Evolutionary conservation across 345 rosid species (phyloP).

Genomic region (Boechera stricta): DNA sequence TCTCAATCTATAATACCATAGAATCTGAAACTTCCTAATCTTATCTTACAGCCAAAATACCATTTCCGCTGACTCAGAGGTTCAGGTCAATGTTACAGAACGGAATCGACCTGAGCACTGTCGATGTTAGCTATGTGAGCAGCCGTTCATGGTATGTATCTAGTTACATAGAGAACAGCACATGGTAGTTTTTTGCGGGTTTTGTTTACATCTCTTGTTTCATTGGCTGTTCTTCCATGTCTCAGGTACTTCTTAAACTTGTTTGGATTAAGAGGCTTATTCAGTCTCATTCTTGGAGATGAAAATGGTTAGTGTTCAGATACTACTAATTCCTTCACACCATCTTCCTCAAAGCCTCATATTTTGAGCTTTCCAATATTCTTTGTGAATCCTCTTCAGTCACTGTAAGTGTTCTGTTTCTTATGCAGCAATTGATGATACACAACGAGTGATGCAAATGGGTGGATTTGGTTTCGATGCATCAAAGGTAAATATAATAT

Average conservation of each 20-base stretch:
- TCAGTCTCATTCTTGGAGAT: slow-evolving; percentile 95
- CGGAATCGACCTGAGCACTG: slow-evolving; percentile 97
- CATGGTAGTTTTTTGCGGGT: not conserved
- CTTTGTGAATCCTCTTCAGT: not conserved
- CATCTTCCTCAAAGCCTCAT: slow-evolving; percentile 1
- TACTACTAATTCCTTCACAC: not conserved
- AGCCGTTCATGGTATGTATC: slow-evolving; percentile 83
- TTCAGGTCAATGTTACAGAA: slow-evolving; percentile 97
- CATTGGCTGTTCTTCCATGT: slow-evolving; percentile 30
- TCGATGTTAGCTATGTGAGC: slow-evolving; percentile 97
- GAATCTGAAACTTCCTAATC: slow-evolving; percentile 8
- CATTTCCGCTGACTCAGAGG: slow-evolving; percentile 96
- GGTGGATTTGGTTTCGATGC: slow-evolving; percentile 96
- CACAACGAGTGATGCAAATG: slow-evolving; percentile 99
- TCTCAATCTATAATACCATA: not conserved
- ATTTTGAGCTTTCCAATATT: not conserved
- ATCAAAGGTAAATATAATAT: slow-evolving; percentile 57
- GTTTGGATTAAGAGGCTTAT: slow-evolving; percentile 95
- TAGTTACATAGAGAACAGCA: not conserved
- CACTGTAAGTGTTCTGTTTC: slow-evolving; percentile 26
- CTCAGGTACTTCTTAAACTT: slow-evolving; percentile 94
- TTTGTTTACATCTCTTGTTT: slow-evolving; percentile 9
- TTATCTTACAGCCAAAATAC: slow-evolving; percentile 76
- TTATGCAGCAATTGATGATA: slow-evolving; percentile 81
- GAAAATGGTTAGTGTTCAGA: slow-evolving; percentile 80